These are phyloP conservation scores for Mycena chlorophos DNA, from an alignment of 768 basidiomycete species.

Conservation along the genomic window DNA sequence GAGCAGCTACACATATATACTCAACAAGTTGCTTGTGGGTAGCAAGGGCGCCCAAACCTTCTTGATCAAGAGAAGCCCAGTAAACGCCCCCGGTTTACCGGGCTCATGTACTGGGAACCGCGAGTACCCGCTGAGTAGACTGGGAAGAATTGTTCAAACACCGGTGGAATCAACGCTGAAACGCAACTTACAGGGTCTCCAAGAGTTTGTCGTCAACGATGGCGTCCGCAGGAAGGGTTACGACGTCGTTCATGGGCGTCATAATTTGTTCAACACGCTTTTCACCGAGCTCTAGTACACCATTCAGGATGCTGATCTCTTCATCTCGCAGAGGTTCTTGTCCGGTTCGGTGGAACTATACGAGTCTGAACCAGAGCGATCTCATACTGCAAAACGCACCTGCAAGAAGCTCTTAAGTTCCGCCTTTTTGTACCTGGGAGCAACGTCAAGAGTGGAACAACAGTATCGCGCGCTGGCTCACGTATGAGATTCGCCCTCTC, in stretches of 20 bases:
- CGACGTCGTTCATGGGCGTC: conserved; percentile 84
- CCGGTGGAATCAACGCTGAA: not conserved
- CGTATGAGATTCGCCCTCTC: conserved; percentile 67
- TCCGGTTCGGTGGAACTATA: conserved; percentile 65
- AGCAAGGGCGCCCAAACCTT: conserved; percentile 36
- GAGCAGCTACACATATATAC: conserved; percentile 70
- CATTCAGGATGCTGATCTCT: conserved; percentile 79
- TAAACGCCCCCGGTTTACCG: conserved; percentile 51
- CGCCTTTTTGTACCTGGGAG: not conserved
- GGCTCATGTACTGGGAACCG: conserved; percentile 68
- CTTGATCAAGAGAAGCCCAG: conserved; percentile 65
- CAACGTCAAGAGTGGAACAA: not conserved
- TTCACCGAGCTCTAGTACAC: conserved; percentile 73
- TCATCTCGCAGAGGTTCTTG: conserved; percentile 80
- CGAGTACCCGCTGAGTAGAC: conserved; percentile 52
- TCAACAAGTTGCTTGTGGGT: conserved; percentile 77
- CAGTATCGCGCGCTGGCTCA: conserved; percentile 64
- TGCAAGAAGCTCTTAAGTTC: conserved; percentile 73
- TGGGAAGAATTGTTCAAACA: not conserved
- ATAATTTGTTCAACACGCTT: conserved; percentile 79
- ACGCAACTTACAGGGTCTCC: conserved; percentile 59
- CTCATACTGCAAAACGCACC: not conserved
- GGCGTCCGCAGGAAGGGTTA: conserved; percentile 75
- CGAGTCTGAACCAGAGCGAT: not conserved
- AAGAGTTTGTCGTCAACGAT: conserved; percentile 78